A percentile compares a stretch with the other conserved stretches of the same genome.
These are phyloP conservation scores for Delphinella strobiligena DNA, from an alignment of 2,329 filamentous ascomycete species.

Conservation along the genomic window DNA sequence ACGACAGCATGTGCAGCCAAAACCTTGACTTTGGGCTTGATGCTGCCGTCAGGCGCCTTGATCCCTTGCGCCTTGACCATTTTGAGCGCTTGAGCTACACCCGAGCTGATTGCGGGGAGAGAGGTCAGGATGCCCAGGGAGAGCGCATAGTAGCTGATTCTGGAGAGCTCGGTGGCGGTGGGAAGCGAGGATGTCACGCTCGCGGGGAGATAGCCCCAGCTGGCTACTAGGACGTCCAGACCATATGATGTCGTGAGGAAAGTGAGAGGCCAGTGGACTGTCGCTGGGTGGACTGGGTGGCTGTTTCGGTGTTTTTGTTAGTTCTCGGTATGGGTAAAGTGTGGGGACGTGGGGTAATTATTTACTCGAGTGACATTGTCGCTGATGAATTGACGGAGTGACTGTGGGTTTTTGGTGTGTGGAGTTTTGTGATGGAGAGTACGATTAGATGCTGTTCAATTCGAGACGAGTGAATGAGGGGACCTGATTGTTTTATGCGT, in stretches of 20 bases:
- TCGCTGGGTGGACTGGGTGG: conserved; percentile 27
- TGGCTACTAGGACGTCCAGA: conserved; percentile 29
- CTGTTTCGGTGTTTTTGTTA: conserved; percentile 12
- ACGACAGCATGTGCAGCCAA: conserved; percentile 29
- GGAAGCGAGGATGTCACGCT: conserved; percentile 19
- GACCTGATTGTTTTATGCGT: no score
- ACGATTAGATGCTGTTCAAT: no score
- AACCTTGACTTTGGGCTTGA: conserved; percentile 29
- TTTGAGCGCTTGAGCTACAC: conserved; percentile 26
- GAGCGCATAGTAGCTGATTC: conserved; percentile 32
- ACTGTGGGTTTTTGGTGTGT: no score
- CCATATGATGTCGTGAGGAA: conserved; percentile 30
- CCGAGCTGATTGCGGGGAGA: conserved; percentile 22
- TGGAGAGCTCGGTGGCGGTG: conserved; percentile 24
- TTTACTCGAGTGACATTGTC: conserved; percentile 8
- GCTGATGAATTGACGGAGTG: no score
- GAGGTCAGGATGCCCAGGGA: conserved; percentile 25
- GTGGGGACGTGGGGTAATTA: not conserved
- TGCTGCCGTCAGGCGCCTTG: conserved; percentile 22
- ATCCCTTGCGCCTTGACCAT: conserved; percentile 32
- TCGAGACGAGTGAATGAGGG: no score
- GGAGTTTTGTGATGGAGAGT: no score
- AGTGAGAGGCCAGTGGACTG: conserved; percentile 36
- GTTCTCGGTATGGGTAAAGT: not conserved
- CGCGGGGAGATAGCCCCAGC: conserved; percentile 20